These are phyloP conservation scores for Plasmodium berghei DNA, from an alignment of 169 alveolate genomes.

Conservation along the genomic window DNA sequence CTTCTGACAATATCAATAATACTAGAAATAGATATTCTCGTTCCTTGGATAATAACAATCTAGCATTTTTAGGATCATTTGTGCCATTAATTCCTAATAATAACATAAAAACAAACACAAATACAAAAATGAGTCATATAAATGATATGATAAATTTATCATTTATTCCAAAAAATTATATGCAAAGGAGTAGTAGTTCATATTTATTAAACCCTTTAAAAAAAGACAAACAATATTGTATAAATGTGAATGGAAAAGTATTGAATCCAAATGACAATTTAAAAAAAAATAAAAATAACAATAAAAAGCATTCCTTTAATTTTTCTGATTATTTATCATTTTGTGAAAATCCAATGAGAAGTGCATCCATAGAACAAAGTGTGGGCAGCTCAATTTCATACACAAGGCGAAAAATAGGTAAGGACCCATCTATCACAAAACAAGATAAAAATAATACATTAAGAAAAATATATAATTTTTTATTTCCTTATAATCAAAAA, in stretches of 20 bases:
- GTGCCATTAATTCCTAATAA: slow-evolving; percentile 13
- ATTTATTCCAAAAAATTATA: slow-evolving; percentile 9
- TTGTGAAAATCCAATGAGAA: slow-evolving; percentile 22
- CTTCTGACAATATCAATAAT: slow-evolving; percentile 21
- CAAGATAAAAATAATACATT: slow-evolving; percentile 38
- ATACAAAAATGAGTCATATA: neutral
- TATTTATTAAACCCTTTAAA: slow-evolving; percentile 11
- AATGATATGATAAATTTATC: slow-evolving; percentile 9
- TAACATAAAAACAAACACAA: slow-evolving; percentile 21
- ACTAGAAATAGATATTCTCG: neutral
- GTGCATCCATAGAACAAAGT: slow-evolving; percentile 15
- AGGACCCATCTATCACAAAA: slow-evolving; percentile 26
- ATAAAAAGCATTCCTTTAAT: slow-evolving; percentile 21
- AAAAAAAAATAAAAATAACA: slow-evolving; percentile 37
- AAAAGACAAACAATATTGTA: slow-evolving; percentile 3
- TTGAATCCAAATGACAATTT: slow-evolving; percentile 7
- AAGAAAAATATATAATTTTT: slow-evolving; percentile 46
- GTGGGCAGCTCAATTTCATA: slow-evolving; percentile 8
- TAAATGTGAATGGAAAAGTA: slow-evolving; percentile 10
- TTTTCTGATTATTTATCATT: slow-evolving; percentile 28
- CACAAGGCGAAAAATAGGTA: neutral
- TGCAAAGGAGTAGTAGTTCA: slow-evolving; percentile 6
- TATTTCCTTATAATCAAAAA: slow-evolving; percentile 54
- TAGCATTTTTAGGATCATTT: neutral
- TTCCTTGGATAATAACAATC: slow-evolving; percentile 8